Conservation (phyloP, 148 eudicot genomes). For the Fagopyrum esculentum region DNA sequence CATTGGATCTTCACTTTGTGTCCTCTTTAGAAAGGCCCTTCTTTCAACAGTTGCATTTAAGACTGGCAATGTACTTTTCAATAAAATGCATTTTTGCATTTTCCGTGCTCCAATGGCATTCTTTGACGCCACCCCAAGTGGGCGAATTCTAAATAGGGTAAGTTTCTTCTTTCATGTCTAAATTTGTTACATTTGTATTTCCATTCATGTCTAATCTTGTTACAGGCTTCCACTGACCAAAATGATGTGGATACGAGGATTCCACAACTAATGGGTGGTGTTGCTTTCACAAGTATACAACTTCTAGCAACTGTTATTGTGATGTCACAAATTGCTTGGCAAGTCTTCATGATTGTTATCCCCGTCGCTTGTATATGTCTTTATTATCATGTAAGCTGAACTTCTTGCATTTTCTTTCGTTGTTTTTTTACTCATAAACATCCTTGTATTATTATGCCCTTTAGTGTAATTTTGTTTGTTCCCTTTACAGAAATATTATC, state of each 20-base stretch:
- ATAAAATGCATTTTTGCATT: constrained; percentile 35
- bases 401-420: not conserved
- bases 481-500: constrained; percentile 40
- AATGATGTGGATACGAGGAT: constrained; percentile 34
- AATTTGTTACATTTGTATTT: not conserved
- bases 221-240: constrained; percentile 57
- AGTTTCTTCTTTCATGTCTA: not conserved
- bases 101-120: constrained; percentile 54
- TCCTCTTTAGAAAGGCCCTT: constrained; percentile 23
- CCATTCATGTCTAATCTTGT: not conserved
- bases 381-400: constrained; percentile 34
- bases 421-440: not conserved
- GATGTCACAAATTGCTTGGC: constrained; percentile 50
- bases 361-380: constrained; percentile 36
- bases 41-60: constrained; percentile 19
- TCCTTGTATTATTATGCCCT: not conserved
- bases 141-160: constrained; percentile 46
- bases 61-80: constrained; percentile 35
- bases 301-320: constrained; percentile 35
- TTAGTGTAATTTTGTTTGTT: not conserved
- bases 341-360: constrained; percentile 40
- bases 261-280: constrained; percentile 21
- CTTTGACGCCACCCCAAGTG: constrained; percentile 51
- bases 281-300: constrained; percentile 32
- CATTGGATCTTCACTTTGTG: constrained; percentile 26